Evolutionary conservation across 148 eudicot species (phyloP), one percentile per base, ranked within the genome.

Genomic region (Heliosperma pusillum): DNA sequence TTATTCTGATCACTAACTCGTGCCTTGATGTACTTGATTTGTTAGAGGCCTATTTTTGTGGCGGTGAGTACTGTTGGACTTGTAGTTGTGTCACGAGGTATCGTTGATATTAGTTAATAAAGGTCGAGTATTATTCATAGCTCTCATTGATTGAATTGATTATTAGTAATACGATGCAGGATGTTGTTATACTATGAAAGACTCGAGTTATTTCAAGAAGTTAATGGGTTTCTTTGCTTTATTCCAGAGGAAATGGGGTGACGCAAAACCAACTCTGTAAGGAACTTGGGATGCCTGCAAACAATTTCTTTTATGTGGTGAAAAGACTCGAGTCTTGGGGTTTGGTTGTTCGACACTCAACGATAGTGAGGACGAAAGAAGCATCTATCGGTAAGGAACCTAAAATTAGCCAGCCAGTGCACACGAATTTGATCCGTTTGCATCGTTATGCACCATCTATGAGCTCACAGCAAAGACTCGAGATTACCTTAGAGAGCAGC

Each of bases 391-490:
- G 77, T 25, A 79, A 79, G 74, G 87, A 83, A 72, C 71, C 74
- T 17, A 89, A 82, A 83, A 78, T 30, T 80, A 83, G 86, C 80
- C 80, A 86, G 47, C 85, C 79, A 21, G 90, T 88, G 76, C 71
- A 67, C 68, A 95, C 99, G 72, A 95, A 95, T 86, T 89, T 90
- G 88, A 79, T 95, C 66, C 87, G 84, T 75, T 85, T 95, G 71
- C 84, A 82, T 79, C 99, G 99, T 74, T 95, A 90, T 86, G 97
- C 94, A 66, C 84, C 85, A 76, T 87, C 87, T 71, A 84, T 95
- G 85, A 89, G 97, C 68, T 83, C 86, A 74, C 97, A 90, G 57
- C 90, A 95, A 83, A 88, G 97, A 80, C 89, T 95, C 84, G 99
- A 95, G 84, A 85, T 95, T 70, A 87, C 82, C 20, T 87, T 79